Evolutionary conservation across 129 eudicot genomes (phyloP).

Genomic region (Scalesia atractyloides): DNA sequence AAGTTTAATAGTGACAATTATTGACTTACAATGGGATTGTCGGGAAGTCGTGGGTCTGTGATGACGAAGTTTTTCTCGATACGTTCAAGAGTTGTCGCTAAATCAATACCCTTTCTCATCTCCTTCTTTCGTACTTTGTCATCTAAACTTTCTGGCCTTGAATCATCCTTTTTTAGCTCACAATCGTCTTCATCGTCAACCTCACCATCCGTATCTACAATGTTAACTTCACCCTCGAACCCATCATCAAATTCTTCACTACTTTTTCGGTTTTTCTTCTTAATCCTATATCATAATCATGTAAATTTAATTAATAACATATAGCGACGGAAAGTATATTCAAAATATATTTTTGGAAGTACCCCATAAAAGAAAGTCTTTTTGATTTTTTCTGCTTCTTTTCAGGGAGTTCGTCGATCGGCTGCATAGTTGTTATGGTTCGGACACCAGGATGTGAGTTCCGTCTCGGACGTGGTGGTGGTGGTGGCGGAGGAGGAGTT

Average conservation of each 20-base stretch:
- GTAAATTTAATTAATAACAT: neutral
- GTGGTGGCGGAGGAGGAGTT: constrained; percentile 42
- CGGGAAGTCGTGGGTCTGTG: constrained; percentile 98
- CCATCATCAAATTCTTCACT: constrained; percentile 43
- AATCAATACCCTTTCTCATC: constrained; percentile 98
- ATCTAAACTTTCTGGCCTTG: constrained; percentile 80
- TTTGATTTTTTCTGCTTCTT: constrained; percentile 61
- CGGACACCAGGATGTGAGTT: constrained; percentile 74
- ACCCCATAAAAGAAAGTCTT: constrained; percentile 88
- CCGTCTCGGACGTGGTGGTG: constrained; percentile 46
- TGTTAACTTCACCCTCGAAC: constrained; percentile 36
- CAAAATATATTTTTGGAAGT: constrained; percentile 1
- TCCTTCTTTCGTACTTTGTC: constrained; percentile 88
- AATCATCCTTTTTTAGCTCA: constrained; percentile 41
- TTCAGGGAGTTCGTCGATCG: constrained; percentile 65
- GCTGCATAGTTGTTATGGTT: constrained; percentile 53
- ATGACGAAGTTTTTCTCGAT: constrained; percentile 96
- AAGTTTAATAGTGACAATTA: neutral
- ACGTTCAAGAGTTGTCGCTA: constrained; percentile 99
- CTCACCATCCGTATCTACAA: constrained; percentile 44
- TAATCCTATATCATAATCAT: constrained; percentile 42
- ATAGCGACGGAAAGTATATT: neutral
- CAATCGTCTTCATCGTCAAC: constrained; percentile 31
- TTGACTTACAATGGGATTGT: constrained; percentile 92
- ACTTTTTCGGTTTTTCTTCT: constrained; percentile 62